These are phyloP conservation scores for Dactylellina drechsleri DNA, from an alignment of 2,329 filamentous ascomycete species.

Conservation along the genomic window DNA sequence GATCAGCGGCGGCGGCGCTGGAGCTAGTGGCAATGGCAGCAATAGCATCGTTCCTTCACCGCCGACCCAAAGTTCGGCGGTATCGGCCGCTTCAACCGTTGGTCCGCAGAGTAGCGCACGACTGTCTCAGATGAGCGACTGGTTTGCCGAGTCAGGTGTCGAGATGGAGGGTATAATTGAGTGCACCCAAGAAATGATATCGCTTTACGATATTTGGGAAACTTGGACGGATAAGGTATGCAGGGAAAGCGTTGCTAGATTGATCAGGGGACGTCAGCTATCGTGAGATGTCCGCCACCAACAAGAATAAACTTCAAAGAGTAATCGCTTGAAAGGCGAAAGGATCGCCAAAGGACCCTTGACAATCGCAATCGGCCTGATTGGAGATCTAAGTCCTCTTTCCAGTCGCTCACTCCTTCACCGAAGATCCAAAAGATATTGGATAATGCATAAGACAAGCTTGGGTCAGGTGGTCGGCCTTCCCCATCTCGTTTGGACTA, in stretches of 20 bases:
- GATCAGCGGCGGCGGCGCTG: conserved; percentile 56
- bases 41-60: conserved; percentile 58
- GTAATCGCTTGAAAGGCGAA: conserved; percentile 34
- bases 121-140: conserved; percentile 76
- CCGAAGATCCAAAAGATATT: conserved; percentile 40
- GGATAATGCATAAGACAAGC: conserved; percentile 37
- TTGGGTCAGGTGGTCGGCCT: conserved; percentile 51
- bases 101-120: conserved; percentile 63
- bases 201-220: conserved; percentile 82
- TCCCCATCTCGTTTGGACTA: conserved; percentile 54
- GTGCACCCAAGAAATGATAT: conserved; percentile 89
- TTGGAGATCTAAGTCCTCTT: too few species aligned
- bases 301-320: neutral
- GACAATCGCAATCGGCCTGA: neutral
- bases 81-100: conserved; percentile 53
- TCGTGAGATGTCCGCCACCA: conserved; percentile 64
- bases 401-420: conserved; percentile 28
- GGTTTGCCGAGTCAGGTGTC: conserved; percentile 85
- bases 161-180: conserved; percentile 87
- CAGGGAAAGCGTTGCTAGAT: conserved; percentile 72
- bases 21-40: conserved; percentile 57
- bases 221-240: conserved; percentile 72
- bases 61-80: conserved; percentile 51
- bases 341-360: conserved; percentile 20
- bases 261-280: conserved; percentile 70